Evolutionary conservation across 169 alveolate species (phyloP), one percentile per base, ranked within the genome.

Genomic region (Plasmodium adleri): DNA sequence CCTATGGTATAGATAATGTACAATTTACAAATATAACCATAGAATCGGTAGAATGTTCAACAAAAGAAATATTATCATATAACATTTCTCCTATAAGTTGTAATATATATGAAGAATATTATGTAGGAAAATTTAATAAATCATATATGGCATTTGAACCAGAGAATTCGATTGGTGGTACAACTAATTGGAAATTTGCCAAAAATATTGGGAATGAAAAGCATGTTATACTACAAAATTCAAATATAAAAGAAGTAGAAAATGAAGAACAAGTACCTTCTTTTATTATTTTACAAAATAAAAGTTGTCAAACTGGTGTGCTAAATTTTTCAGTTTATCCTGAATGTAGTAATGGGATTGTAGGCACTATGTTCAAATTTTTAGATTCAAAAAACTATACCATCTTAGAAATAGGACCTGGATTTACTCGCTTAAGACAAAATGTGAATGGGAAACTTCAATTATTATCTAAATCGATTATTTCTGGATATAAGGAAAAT

Each of bases 161-260:
- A 17, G 92, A 71, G 22, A 47, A 50, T n/a, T 47, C 50, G 24
- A 56, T 72, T 70, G 80, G 63, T 91, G 88, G 90, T 66, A 83
- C 66, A 17, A 56, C 83, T 22, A 72, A 74, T 28, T 95, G 97
- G 97, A 85, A 60, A 70, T 91, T 76, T 68, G 94, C 88, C 8
- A 85, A 90, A 66, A 92, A 95, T 68, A 74, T 95, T n/a, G 96
- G 94, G 22, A 96, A 96, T 59, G 96, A 95, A 88, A 80, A 72
- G n/a, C 92, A 72, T 45, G 97, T 94, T 7, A 86, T 95, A n/a
- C 95, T 94, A 13, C 95, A 94, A 72, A 72, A 86, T 58, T 74
- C 93, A 66, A 72, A 88, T 87, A 63, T 22, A 70, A 74, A 78
- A 73, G 89, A 75, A 24, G 88, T 89, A 50, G 76, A 49, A 43